Conservation (phyloP, 768 basidiomycete species). For the Macrolepiota dolichaula region DNA sequence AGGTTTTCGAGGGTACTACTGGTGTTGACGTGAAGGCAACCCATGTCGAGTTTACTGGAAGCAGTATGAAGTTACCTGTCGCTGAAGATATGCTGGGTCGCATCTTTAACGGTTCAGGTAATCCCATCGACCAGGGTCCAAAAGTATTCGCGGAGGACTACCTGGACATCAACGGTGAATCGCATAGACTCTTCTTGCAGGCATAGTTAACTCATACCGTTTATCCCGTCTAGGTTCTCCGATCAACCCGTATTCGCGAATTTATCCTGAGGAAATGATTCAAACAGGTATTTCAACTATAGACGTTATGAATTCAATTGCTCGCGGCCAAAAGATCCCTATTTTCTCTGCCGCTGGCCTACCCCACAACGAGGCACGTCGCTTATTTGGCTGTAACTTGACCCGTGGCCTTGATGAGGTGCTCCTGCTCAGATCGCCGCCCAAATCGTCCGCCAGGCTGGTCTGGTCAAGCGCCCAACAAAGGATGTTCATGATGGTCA, state of each 20-base stretch:
- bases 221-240: constrained; percentile 67
- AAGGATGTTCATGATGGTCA: constrained; percentile 98
- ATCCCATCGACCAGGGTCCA: constrained; percentile 97
- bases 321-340: constrained; percentile 99
- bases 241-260: constrained; percentile 96
- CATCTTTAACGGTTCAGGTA: constrained; percentile 98
- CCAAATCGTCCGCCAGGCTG: constrained; percentile 99
- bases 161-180: constrained; percentile 94
- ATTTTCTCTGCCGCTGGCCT: constrained; percentile 99
- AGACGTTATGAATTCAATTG: constrained; percentile 98
- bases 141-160: constrained; percentile 99
- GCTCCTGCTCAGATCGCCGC: constrained; percentile 78
- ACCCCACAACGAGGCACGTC: constrained; percentile 91
- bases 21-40: constrained; percentile 98
- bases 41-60: constrained; percentile 96
- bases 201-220: neutral
- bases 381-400: neutral
- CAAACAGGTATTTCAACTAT: constrained; percentile 99
- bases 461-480: constrained; percentile 92
- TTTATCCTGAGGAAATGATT: constrained; percentile 99
- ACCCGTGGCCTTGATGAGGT: constrained; percentile 4
- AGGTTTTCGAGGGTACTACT: constrained; percentile 97
- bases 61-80: constrained; percentile 98
- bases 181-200: constrained; percentile 7
- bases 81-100: constrained; percentile 99